Conservation (phyloP, 176 grass and related monocot genomes). For the Triticum urartu region DNA sequence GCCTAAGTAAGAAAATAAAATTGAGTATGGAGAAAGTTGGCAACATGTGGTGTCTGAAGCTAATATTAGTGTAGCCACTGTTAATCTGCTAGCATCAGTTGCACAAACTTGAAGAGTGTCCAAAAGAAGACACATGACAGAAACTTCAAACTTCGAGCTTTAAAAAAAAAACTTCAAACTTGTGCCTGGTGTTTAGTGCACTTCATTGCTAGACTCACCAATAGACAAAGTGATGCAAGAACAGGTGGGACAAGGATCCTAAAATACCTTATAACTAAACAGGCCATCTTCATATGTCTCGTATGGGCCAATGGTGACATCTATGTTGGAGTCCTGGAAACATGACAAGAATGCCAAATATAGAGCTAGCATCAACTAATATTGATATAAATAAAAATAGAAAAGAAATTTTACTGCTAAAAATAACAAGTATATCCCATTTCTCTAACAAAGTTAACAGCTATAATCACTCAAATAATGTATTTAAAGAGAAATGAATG, state of each 20-base stretch:
- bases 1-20: not conserved
- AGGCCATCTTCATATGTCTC: slow-evolving; percentile 98
- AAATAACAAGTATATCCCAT: not conserved
- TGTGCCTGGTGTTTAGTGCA: not conserved
- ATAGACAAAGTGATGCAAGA: slow-evolving; percentile 5
- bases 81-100: not conserved
- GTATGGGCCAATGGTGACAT: slow-evolving; percentile 94
- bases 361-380: slow-evolving; percentile 15
- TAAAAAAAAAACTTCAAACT: not conserved
- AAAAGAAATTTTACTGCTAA: not conserved
- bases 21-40: not conserved
- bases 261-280: slow-evolving; percentile 88
- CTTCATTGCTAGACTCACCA: slow-evolving; percentile 8
- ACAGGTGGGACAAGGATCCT: slow-evolving; percentile 9
- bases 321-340: slow-evolving; percentile 88
- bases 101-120: slow-evolving; percentile 11
- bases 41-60: not conserved
- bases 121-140: not conserved
- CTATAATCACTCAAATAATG: not conserved
- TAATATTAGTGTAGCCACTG: not conserved
- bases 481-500: slow-evolving; percentile 9
- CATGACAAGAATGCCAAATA: slow-evolving; percentile 27
- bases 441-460: not conserved
- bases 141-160: too few species aligned
- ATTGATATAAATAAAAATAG: not conserved